Conservation (phyloP, 2,329 filamentous ascomycete species). For the Rutstroemia sp. region DNA sequence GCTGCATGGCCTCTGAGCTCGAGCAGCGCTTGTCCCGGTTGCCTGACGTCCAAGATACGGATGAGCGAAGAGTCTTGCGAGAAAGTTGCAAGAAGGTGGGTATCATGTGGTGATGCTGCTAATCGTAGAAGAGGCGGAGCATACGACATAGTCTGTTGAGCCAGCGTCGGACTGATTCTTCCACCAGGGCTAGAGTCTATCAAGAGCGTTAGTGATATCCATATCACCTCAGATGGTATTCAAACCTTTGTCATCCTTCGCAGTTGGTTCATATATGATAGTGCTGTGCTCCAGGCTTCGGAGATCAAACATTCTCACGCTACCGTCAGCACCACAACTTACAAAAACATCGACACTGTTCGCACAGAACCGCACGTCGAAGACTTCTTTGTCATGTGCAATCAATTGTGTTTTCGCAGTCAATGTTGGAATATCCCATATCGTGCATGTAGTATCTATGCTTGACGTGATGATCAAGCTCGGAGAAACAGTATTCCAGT, state of each 20-base stretch:
- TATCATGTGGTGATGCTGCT: conserved; percentile 89
- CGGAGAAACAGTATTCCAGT: conserved; percentile 96
- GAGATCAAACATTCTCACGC: conserved; percentile 97
- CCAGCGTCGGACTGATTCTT: conserved; percentile 65
- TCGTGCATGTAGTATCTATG: conserved; percentile 98
- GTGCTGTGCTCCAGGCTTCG: conserved; percentile 95
- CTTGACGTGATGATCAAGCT: conserved; percentile 98
- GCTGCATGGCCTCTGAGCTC: conserved; percentile 86
- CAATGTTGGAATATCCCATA: conserved; percentile 97
- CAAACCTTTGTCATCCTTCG: conserved; percentile 70
- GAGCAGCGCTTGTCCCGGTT: conserved; percentile 89
- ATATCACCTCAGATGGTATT: not conserved
- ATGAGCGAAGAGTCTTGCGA: conserved; percentile 88
- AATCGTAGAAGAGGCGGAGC: conserved; percentile 72
- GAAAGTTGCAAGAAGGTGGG: conserved; percentile 93
- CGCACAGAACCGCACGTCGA: conserved; percentile 95
- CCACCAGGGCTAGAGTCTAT: conserved; percentile 43
- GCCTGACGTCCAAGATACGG: conserved; percentile 90
- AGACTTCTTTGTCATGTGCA: conserved; percentile 98
- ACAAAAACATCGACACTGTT: conserved; percentile 99
- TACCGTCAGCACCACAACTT: conserved; percentile 93
- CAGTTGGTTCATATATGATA: conserved; percentile 96
- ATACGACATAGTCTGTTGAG: conserved; percentile 69
- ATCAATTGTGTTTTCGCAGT: conserved; percentile 98
- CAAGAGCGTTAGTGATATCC: conserved; percentile 12